A percentile compares a stretch with the other conserved stretches of the same genome.
These are phyloP conservation scores for Astrocystis sublimbata DNA, from an alignment of 495 filamentous ascomycete species.

Conservation along the genomic window DNA sequence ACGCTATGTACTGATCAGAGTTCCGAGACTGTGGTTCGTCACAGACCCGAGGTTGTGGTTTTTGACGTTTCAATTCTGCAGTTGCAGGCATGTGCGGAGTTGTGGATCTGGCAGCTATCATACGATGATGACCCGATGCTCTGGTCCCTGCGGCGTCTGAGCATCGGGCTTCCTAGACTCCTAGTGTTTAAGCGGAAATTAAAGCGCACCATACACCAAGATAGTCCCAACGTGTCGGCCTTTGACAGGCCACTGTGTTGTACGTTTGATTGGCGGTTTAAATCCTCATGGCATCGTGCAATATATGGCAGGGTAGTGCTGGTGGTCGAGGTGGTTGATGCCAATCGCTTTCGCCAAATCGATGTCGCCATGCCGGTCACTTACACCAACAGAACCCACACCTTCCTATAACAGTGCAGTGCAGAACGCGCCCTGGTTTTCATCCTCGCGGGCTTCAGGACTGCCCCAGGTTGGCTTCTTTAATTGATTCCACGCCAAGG, in stretches of 20 bases:
- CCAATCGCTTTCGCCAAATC: not conserved
- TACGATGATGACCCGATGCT: conserved; percentile 14
- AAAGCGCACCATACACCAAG: not conserved
- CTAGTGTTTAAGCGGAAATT: not conserved
- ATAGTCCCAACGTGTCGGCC: conserved; percentile 8
- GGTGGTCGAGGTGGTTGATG: not conserved
- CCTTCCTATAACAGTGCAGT: conserved; percentile 13
- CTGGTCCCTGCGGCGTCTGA: conserved; percentile 5
- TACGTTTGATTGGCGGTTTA: not conserved
- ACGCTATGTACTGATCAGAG: not conserved
- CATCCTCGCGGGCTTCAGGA: too few species aligned
- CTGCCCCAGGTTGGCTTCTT: too few species aligned
- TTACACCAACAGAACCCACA: not conserved
- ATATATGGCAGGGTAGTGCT: not conserved
- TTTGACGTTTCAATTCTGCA: conserved; percentile 11
- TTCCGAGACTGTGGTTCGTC: conserved; percentile 7
- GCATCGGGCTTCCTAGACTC: not conserved
- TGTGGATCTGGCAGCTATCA: not conserved
- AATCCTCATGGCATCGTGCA: not conserved
- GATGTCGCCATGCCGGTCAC: not conserved
- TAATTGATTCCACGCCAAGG: not conserved
- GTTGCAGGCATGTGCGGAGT: not conserved
- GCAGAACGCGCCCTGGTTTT: not conserved
- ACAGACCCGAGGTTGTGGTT: not conserved
- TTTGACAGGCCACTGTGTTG: conserved; percentile 6